Evolutionary conservation across 2,329 filamentous ascomycete species (phyloP).

Genomic region (Elsinoe australis): DNA sequence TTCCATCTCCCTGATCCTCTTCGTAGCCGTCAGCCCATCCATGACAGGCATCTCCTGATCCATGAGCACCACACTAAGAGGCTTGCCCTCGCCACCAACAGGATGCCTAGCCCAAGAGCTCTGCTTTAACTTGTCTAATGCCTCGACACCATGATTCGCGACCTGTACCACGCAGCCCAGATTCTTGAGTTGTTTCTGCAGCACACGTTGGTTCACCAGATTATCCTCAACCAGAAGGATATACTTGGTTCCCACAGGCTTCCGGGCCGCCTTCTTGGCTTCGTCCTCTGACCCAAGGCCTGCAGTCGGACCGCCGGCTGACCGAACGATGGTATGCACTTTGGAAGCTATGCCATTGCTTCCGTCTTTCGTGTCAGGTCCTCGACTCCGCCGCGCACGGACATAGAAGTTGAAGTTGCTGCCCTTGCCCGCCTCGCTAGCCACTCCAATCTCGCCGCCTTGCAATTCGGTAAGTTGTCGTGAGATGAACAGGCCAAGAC

Average conservation of each 20-base stretch:
- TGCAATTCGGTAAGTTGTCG: conserved; percentile 72
- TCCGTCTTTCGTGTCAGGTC: conserved; percentile 25
- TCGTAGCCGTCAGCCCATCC: conserved; percentile 69
- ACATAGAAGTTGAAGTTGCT: conserved; percentile 74
- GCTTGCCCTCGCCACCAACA: conserved; percentile 26
- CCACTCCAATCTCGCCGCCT: conserved; percentile 70
- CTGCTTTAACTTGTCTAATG: conserved; percentile 40
- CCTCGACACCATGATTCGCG: conserved; percentile 45
- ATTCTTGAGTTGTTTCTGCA: conserved; percentile 44
- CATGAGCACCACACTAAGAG: conserved; percentile 56
- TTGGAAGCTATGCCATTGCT: conserved; percentile 15
- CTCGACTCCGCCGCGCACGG: conserved; percentile 52
- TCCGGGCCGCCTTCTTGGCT: conserved; percentile 11
- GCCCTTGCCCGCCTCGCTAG: conserved; percentile 58
- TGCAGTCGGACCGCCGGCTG: neutral
- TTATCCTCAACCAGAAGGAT: conserved; percentile 41
- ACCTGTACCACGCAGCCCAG: conserved; percentile 40
- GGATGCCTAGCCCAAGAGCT: conserved; percentile 43
- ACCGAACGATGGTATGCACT: conserved; percentile 16
- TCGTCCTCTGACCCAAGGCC: neutral
- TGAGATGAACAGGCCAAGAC: conserved; percentile 71
- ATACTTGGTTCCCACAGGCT: conserved; percentile 15
- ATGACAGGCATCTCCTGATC: conserved; percentile 76
- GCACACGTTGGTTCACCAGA: conserved; percentile 43
- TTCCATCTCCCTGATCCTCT: conserved; percentile 61